Evolutionary conservation across 352 stramenopile genomes (phyloP).

Genomic region (Saprolegnia diclina): DNA sequence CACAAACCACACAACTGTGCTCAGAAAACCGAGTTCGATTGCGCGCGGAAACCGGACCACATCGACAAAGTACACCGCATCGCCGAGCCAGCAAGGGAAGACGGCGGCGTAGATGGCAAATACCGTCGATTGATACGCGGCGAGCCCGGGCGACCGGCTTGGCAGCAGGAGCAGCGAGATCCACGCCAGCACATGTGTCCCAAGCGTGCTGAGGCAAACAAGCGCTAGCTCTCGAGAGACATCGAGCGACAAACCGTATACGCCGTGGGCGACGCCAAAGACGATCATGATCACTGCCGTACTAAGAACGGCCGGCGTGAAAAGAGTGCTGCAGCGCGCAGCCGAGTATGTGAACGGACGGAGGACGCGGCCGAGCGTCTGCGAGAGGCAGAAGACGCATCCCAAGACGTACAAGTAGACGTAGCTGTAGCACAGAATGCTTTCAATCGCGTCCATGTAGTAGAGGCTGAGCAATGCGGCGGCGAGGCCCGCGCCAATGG

Average conservation of each 20-base stretch:
- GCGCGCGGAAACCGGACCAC: constrained; percentile 38
- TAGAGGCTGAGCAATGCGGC: background rate
- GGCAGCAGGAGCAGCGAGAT: constrained; percentile 37
- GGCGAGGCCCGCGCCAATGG: background rate
- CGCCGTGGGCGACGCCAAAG: background rate
- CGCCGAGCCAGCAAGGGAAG: constrained; percentile 53
- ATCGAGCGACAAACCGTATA: background rate
- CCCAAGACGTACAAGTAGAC: constrained; percentile 23
- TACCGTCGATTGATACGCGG: constrained; percentile 49
- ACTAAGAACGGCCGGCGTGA: background rate
- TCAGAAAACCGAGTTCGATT: background rate
- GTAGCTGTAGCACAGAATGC: constrained; percentile 1
- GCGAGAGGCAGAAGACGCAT: constrained; percentile 1
- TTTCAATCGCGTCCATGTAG: background rate
- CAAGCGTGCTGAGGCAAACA: constrained; percentile 42
- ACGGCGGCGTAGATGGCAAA: constrained; percentile 53
- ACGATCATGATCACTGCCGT: background rate
- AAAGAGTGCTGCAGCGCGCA: background rate
- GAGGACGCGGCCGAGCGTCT: background rate
- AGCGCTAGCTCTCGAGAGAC: constrained; percentile 42
- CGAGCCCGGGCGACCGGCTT: constrained; percentile 41
- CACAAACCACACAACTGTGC: background rate
- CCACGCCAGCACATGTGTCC: constrained; percentile 39
- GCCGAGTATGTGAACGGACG: background rate
- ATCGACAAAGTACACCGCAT: constrained; percentile 52